Evolutionary conservation across 1,139 yeast species (phyloP).

Genomic region (Blastobotrys malaysiensis): DNA sequence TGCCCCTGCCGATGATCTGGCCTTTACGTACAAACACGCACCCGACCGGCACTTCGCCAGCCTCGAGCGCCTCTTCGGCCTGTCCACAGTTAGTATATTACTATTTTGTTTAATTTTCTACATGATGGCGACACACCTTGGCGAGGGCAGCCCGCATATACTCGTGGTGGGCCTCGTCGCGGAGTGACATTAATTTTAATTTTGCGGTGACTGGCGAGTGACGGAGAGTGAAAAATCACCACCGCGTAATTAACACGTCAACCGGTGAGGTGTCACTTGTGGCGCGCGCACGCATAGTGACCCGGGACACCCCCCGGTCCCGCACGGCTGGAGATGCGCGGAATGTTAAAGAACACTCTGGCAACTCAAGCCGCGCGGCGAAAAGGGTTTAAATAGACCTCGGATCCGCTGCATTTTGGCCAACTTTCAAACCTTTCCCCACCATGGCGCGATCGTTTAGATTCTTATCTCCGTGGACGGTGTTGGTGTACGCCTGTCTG

Average conservation of each 20-base stretch:
- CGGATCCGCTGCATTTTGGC: background rate
- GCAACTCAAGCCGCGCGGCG: background rate
- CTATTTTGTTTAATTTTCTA: background rate
- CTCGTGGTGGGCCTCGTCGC: background rate
- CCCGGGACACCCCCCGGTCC: too few relatives aligned
- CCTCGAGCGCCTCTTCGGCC: constrained; percentile 51
- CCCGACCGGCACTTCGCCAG: constrained; percentile 71
- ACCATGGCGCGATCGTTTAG: constrained; percentile 8
- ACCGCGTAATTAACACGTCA: background rate
- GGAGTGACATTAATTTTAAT: background rate
- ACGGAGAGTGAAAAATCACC: background rate
- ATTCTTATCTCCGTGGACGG: constrained; percentile 42
- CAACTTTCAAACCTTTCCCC: background rate
- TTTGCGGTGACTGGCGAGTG: too few relatives aligned
- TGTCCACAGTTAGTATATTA: constrained; percentile 21
- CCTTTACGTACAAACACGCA: constrained; percentile 53
- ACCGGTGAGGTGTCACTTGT: background rate
- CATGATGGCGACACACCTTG: background rate
- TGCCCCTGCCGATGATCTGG: constrained; percentile 65
- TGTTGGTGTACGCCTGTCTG: constrained; percentile 52
- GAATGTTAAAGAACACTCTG: background rate
- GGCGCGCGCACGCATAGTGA: background rate
- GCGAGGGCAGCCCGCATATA: background rate
- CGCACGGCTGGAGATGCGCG: background rate
- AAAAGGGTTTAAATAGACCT: background rate